Conservation (phyloP, 2,329 filamentous ascomycete species). For the Sporothrix humicola region DNA sequence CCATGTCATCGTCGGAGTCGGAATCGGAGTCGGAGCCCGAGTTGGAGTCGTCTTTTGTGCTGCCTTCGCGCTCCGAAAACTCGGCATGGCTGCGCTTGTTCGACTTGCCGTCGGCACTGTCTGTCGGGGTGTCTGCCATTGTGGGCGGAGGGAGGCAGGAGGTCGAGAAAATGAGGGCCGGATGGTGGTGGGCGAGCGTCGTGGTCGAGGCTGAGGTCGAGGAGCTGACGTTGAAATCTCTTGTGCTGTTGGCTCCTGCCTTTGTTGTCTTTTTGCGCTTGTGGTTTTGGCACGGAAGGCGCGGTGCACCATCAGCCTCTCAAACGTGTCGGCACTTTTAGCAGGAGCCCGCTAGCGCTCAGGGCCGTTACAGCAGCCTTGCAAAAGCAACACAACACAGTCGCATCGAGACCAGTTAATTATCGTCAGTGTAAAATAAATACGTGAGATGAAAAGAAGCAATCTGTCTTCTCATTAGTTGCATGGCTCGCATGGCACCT, state of each 20-base stretch:
- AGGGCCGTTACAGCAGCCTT: background rate
- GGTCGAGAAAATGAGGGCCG: background rate
- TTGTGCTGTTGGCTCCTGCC: background rate
- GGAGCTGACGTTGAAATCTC: constrained; percentile 18
- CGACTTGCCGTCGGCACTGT: constrained; percentile 46
- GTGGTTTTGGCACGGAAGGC: background rate
- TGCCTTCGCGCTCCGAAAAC: constrained; percentile 54
- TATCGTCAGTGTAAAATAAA: background rate
- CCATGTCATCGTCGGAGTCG: constrained; percentile 84
- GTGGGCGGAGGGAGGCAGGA: background rate
- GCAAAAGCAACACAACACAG: background rate
- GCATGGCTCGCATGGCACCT: background rate
- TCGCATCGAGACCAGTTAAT: background rate
- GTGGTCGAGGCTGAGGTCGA: constrained; percentile 20
- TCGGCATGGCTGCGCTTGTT: constrained; percentile 64
- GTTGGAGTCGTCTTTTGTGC: constrained; percentile 23
- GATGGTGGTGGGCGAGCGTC: background rate
- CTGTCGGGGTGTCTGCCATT: constrained; percentile 39
- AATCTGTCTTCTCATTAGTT: background rate
- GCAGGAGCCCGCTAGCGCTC: constrained; percentile 14
- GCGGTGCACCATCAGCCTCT: background rate
- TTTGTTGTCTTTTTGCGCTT: constrained; percentile 1
- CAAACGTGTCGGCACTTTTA: background rate
- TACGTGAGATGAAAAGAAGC: no score
- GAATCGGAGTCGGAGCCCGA: constrained; percentile 35